These are phyloP conservation scores for Wickerhamiella occidentalis DNA, from an alignment of 805 yeast genomes.

Conservation along the genomic window DNA sequence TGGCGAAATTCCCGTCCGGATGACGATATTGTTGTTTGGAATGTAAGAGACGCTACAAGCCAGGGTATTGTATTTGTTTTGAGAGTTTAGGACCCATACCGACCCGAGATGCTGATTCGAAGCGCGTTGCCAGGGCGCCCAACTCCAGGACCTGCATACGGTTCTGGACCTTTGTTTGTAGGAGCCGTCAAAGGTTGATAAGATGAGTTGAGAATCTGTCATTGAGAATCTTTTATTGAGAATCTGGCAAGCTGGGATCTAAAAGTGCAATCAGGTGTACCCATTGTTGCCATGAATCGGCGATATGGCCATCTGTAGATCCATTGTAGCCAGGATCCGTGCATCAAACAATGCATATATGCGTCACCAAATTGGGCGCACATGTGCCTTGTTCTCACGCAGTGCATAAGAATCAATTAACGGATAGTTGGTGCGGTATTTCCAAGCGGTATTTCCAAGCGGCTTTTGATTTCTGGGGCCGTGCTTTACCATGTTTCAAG, in stretches of 20 bases:
- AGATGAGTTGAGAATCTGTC: no score
- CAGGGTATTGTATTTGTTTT: background rate
- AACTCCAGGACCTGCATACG: background rate
- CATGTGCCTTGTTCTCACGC: constrained; percentile 1
- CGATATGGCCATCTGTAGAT: no score
- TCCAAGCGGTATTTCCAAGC: no score
- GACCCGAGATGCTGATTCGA: background rate
- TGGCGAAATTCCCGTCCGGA: no score
- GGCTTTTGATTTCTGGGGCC: background rate
- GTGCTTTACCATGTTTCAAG: background rate
- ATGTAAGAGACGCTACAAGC: background rate
- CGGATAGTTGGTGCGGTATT: background rate
- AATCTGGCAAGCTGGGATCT: no score
- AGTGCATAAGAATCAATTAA: background rate
- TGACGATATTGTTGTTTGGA: background rate
- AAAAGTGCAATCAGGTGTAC: no score
- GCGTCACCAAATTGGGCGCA: background rate
- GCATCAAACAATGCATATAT: background rate
- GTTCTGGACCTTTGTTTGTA: background rate
- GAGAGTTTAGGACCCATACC: background rate
- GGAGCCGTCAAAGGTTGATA: background rate
- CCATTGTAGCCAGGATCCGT: background rate
- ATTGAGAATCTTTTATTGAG: no score
- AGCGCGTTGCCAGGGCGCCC: background rate
- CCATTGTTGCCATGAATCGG: no score